A percentile compares a stretch with the other conserved stretches of the same genome.
These are phyloP conservation scores for Vigna hirtella DNA, from an alignment of 306 rosid species.

Conservation along the genomic window DNA sequence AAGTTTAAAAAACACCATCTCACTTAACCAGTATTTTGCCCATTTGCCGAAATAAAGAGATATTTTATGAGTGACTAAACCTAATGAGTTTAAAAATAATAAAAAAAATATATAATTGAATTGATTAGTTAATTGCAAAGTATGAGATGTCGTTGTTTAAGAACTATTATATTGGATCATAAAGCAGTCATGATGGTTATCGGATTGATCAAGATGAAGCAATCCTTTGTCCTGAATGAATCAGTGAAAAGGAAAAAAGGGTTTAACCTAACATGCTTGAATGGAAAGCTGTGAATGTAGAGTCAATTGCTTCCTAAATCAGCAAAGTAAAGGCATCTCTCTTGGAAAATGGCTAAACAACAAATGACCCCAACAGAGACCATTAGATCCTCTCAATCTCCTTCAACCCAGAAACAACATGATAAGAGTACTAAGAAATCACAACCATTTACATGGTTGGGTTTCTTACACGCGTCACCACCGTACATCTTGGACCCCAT, in stretches of 20 bases:
- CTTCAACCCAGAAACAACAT: constrained; percentile 32
- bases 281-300: constrained; percentile 20
- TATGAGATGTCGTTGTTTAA: neutral
- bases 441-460: constrained; percentile 44
- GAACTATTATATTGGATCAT: neutral
- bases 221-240: constrained; percentile 25
- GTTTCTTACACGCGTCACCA: constrained; percentile 48
- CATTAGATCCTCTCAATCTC: constrained; percentile 52
- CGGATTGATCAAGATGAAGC: constrained; percentile 33
- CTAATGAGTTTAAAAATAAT: neutral
- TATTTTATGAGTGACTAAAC: no score
- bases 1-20: no score
- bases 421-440: constrained; percentile 29
- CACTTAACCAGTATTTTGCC: no score
- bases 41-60: no score
- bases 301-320: constrained; percentile 40
- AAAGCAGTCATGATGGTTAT: constrained; percentile 30
- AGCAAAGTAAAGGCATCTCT: neutral
- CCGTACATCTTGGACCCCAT: constrained; percentile 38
- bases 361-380: constrained; percentile 40
- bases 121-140: neutral
- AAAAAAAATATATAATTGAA: neutral
- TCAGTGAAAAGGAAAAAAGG: constrained; percentile 24
- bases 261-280: constrained; percentile 41
- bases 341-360: constrained; percentile 7